phyloP scores from a whole-genome alignment of 75 land plant species.

The Pseudotsuga menziesii region DNA sequence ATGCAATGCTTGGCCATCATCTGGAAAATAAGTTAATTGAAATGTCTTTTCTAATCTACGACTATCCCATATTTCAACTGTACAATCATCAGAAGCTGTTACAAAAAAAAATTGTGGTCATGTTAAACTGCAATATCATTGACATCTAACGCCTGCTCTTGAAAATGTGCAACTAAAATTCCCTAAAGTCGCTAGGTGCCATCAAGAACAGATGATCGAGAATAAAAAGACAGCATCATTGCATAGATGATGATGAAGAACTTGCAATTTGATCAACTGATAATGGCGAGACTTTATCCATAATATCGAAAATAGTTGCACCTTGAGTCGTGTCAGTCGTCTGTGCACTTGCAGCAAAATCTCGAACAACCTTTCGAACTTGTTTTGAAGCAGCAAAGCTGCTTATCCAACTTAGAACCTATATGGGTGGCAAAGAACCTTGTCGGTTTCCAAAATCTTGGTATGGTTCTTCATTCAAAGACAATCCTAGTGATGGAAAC shows the following conservation, averaged over 20 bases:
- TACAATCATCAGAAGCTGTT: slow-evolving; percentile 93
- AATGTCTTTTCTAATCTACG: slow-evolving; percentile 82
- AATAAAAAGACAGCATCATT: background rate
- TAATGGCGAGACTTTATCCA: no score
- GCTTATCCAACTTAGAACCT: slow-evolving; percentile 32
- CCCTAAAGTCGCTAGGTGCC: slow-evolving; percentile 93
- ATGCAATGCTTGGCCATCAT: slow-evolving; percentile 63
- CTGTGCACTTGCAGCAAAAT: slow-evolving; percentile 32
- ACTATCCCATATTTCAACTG: slow-evolving; percentile 92
- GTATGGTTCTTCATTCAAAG: no score
- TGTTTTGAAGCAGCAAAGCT: slow-evolving; percentile 31
- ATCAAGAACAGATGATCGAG: slow-evolving; percentile 45
- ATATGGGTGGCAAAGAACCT: slow-evolving; percentile 54
- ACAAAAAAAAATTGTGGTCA: slow-evolving; percentile 89
- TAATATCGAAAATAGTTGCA: slow-evolving; percentile 21
- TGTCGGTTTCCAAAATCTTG: background rate
- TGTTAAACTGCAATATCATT: slow-evolving; percentile 84
- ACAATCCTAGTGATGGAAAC: background rate
- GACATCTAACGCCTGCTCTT: slow-evolving; percentile 92
- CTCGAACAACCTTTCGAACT: slow-evolving; percentile 44
- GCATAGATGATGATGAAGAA: slow-evolving; percentile 18
- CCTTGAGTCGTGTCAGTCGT: slow-evolving; percentile 39
- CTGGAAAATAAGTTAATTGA: slow-evolving; percentile 84
- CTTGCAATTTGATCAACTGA: slow-evolving; percentile 11
- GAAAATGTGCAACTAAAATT: slow-evolving; percentile 90